Percentiles rank a stretch among this genome's conserved stretches.
Conservation (phyloP, 2,329 filamentous ascomycete species). For the Sporothrix inflata region DNA sequence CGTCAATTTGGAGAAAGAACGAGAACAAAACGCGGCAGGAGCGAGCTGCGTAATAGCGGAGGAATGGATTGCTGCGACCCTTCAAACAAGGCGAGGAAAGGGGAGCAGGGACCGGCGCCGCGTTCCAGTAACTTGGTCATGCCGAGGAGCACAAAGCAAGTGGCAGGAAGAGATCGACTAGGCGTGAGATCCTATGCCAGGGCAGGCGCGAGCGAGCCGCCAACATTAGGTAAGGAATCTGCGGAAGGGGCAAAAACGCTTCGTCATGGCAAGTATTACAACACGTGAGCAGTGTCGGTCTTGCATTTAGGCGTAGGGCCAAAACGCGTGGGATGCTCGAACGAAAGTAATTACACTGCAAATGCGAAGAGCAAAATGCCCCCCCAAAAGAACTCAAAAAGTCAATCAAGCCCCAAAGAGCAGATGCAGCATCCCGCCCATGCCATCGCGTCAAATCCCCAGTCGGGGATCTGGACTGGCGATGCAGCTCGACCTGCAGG, state of each 20-base stretch:
- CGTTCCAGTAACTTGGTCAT: conserved; percentile 25
- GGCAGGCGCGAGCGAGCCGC: conserved; percentile 12
- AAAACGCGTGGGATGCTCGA: background rate
- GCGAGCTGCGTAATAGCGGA: background rate
- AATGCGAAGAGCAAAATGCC: background rate
- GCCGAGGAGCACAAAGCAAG: conserved; percentile 14
- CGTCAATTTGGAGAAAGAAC: background rate
- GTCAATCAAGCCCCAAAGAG: background rate
- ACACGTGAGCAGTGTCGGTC: conserved; percentile 15
- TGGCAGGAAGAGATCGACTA: conserved; percentile 9
- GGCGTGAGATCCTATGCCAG: conserved; percentile 17
- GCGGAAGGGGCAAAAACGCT: conserved; percentile 12
- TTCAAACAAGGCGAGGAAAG: background rate
- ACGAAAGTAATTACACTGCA: no score
- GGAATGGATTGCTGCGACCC: background rate
- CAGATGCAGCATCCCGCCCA: background rate
- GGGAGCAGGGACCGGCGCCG: conserved; percentile 10
- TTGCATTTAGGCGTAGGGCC: background rate
- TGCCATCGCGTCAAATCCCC: conserved; percentile 7
- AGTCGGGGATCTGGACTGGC: background rate
- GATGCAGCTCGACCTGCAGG: conserved; percentile 15
- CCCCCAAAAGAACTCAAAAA: background rate
- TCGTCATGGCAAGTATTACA: conserved; percentile 16
- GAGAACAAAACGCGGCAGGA: background rate
- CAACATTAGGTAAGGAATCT: background rate